phyloP scores from a whole-genome alignment of 2,329 filamentous ascomycete species.

The Talaromyces sp. region DNA sequence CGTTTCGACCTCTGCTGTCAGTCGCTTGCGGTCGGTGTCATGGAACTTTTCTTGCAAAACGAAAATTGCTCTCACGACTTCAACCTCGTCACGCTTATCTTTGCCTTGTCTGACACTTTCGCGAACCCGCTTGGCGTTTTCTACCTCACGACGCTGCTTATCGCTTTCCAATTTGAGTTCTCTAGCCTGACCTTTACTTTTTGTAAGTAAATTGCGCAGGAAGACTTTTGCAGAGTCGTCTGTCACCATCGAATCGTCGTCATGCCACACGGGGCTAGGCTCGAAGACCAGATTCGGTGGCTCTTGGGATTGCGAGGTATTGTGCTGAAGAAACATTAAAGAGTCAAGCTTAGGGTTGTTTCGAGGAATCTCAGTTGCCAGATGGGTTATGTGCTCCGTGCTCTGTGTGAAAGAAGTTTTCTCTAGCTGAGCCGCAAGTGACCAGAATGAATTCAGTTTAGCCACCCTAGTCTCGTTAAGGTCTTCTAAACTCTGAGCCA shows the following conservation, averaged over 20 bases:
- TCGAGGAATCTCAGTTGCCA: conserved; percentile 74
- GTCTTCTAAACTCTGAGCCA: conserved; percentile 68
- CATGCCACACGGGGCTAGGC: conserved; percentile 93
- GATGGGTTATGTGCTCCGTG: conserved; percentile 63
- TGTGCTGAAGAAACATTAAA: conserved; percentile 97
- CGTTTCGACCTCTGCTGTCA: conserved; percentile 89
- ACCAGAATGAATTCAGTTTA: conserved; percentile 83
- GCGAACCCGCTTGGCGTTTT: conserved; percentile 66
- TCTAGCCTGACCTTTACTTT: conserved; percentile 77
- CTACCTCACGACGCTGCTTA: conserved; percentile 78
- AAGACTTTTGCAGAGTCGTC: conserved; percentile 87
- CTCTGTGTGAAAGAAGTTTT: conserved; percentile 70
- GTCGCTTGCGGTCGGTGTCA: conserved; percentile 71
- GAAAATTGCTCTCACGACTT: conserved; percentile 78
- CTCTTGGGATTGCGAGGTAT: conserved; percentile 74
- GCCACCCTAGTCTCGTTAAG: conserved; percentile 81
- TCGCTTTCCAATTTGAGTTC: conserved; percentile 79
- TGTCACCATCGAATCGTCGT: conserved; percentile 77
- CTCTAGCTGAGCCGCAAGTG: conserved; percentile 71
- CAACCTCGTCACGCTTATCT: conserved; percentile 83
- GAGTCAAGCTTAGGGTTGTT: conserved; percentile 88
- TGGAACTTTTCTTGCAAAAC: conserved; percentile 78
- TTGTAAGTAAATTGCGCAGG: conserved; percentile 82
- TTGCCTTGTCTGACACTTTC: conserved; percentile 73
- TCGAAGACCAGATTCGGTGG: conserved; percentile 82